phyloP scores from a whole-genome alignment of 176 grass and related monocot genomes.

The Coix lacrymajobi region DNA sequence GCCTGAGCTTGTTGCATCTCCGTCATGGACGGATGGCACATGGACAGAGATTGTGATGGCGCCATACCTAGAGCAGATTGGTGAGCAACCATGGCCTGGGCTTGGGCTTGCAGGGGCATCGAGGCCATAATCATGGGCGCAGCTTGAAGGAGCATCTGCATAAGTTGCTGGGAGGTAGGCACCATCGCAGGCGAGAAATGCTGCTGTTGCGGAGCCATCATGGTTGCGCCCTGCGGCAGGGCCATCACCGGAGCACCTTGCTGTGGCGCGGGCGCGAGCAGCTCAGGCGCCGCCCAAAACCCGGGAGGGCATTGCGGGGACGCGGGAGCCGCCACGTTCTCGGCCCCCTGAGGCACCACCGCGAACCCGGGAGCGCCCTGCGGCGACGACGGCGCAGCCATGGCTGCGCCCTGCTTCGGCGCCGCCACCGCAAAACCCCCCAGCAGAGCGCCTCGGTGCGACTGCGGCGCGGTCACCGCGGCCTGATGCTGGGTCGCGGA shows the following conservation, averaged over 20 bases:
- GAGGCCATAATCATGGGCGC: background rate
- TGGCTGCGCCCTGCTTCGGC: background rate
- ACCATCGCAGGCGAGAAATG: background rate
- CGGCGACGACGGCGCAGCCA: background rate
- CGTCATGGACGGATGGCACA: background rate
- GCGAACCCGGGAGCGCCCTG: background rate
- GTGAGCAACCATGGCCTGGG: background rate
- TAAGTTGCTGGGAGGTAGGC: background rate
- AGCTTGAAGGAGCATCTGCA: background rate
- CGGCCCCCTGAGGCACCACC: background rate
- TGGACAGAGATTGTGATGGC: background rate
- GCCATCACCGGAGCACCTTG: background rate
- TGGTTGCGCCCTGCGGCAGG: background rate
- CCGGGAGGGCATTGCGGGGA: background rate
- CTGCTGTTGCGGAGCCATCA: conserved; percentile 1
- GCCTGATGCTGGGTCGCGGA: background rate
- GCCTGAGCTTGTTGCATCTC: background rate
- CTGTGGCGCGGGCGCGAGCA: background rate
- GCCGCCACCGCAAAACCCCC: background rate
- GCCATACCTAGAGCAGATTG: background rate
- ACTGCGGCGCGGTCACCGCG: background rate
- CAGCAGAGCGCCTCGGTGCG: background rate
- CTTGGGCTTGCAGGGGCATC: background rate
- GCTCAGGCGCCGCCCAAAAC: background rate
- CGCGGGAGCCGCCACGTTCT: background rate